phyloP scores from a whole-genome alignment of 1,284 basidiomycete species.

The Moniliophthora roreri region DNA sequence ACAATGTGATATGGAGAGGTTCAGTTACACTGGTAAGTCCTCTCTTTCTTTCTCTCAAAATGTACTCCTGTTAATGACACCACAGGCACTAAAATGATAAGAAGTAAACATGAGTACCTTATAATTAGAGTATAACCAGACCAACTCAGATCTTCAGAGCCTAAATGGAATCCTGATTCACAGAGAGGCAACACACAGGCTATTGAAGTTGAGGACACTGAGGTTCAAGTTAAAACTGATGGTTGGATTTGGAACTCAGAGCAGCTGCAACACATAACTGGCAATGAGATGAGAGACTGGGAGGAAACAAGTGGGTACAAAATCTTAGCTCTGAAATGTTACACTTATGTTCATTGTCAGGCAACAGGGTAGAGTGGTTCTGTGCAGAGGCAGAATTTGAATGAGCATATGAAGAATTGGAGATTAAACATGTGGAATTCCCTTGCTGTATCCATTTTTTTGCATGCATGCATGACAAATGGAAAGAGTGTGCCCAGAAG shows the following conservation, averaged over 20 bases:
- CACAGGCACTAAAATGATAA: too few relatives aligned
- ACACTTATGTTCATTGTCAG: slow-evolving; percentile 9
- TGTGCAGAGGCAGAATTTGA: slow-evolving; percentile 28
- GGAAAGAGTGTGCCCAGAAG: background rate
- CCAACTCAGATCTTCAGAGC: background rate
- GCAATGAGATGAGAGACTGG: background rate
- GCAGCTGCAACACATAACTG: background rate
- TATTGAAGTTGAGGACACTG: background rate
- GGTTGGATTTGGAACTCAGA: slow-evolving; percentile 6
- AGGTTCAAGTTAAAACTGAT: background rate
- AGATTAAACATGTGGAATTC: slow-evolving; percentile 24
- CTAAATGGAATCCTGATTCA: background rate
- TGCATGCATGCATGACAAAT: slow-evolving; percentile 10
- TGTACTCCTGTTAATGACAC: too few relatives aligned
- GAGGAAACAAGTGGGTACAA: slow-evolving; percentile 4
- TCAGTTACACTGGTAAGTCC: too few relatives aligned
- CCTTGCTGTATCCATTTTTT: slow-evolving; percentile 19
- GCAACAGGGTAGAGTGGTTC: slow-evolving; percentile 27
- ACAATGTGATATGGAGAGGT: too few relatives aligned
- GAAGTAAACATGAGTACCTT: too few relatives aligned
- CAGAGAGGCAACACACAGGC: background rate
- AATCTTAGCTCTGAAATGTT: background rate
- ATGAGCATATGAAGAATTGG: slow-evolving; percentile 25
- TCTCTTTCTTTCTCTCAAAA: too few relatives aligned
- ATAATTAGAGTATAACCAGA: background rate